Evolutionary conservation across 257 asterid genomes (phyloP).

Genomic region (Euphrasia confusa): DNA sequence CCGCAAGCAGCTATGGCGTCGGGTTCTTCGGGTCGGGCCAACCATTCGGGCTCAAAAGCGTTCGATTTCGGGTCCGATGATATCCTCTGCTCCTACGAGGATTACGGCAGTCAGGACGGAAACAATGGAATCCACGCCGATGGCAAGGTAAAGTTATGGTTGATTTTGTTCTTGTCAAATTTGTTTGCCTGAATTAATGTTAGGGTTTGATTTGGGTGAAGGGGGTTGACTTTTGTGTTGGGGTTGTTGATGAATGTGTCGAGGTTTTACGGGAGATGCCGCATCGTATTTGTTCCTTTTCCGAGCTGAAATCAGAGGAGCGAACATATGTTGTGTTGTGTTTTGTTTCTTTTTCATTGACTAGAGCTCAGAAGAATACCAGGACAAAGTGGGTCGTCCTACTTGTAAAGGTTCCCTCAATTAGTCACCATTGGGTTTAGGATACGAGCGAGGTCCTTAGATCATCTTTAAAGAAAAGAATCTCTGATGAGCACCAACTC

Average conservation of each 20-base stretch:
- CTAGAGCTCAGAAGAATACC: background rate
- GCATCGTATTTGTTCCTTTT: background rate
- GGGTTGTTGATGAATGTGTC: slow-evolving; percentile 13
- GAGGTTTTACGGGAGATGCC: slow-evolving; percentile 11
- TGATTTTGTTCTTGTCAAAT: background rate
- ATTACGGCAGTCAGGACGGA: slow-evolving; percentile 56
- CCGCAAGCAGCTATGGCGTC: slow-evolving; percentile 59
- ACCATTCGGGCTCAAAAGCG: slow-evolving; percentile 48
- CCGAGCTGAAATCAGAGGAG: background rate
- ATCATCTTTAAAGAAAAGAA: background rate
- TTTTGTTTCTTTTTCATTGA: background rate
- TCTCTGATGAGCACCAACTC: background rate
- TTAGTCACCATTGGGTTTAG: no score
- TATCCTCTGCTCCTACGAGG: slow-evolving; percentile 76
- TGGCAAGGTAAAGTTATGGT: slow-evolving; percentile 29
- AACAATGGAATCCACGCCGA: slow-evolving; percentile 61
- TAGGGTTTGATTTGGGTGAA: slow-evolving; percentile 25
- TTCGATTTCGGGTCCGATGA: slow-evolving; percentile 82
- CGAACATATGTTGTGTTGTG: no score
- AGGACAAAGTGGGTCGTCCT: background rate
- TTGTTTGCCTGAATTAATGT: background rate
- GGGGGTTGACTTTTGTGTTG: slow-evolving; percentile 28
- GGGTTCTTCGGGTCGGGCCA: slow-evolving; percentile 58
- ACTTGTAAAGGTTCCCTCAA: no score
- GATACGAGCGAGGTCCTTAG: background rate